Conservation (phyloP, 306 rosid genomes). For the Abrus precatorius region DNA sequence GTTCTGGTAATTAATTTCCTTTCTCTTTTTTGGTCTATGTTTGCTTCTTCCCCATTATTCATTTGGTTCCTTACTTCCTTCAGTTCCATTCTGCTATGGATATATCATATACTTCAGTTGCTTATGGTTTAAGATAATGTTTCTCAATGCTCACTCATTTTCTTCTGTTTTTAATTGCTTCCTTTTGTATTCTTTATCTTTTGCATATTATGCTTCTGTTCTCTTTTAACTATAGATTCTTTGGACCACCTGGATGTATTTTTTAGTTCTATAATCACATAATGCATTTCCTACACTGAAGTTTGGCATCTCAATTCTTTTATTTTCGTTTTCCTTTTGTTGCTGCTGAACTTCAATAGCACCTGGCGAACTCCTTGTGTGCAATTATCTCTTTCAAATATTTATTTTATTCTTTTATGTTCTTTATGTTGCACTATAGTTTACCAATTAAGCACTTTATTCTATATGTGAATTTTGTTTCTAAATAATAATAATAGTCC, state of each 20-base stretch:
- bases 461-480: constrained; percentile 18
- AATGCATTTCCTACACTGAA: constrained; percentile 8
- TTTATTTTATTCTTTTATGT: not conserved
- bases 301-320: constrained; percentile 15
- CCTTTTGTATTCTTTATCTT: constrained; percentile 46
- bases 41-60: not conserved
- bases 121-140: constrained; percentile 40
- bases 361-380: constrained; percentile 30
- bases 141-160: constrained; percentile 34
- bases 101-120: not conserved
- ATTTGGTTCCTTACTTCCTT: constrained; percentile 37
- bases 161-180: constrained; percentile 37
- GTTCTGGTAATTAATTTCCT: constrained; percentile 71
- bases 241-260: constrained; percentile 39
- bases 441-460: constrained; percentile 7
- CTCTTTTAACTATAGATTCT: constrained; percentile 47
- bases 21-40: constrained; percentile 32
- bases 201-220: constrained; percentile 36
- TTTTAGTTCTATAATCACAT: constrained; percentile 15
- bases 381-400: constrained; percentile 23
- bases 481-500: constrained; percentile 3
- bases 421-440: constrained; percentile 11
- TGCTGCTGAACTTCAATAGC: constrained; percentile 17
- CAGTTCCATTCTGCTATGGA: constrained; percentile 32
- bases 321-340: not conserved